Evolutionary conservation across 1,284 basidiomycete species (phyloP), one percentile per base, ranked within the genome.

Genomic region (Pseudozyma sp.): DNA sequence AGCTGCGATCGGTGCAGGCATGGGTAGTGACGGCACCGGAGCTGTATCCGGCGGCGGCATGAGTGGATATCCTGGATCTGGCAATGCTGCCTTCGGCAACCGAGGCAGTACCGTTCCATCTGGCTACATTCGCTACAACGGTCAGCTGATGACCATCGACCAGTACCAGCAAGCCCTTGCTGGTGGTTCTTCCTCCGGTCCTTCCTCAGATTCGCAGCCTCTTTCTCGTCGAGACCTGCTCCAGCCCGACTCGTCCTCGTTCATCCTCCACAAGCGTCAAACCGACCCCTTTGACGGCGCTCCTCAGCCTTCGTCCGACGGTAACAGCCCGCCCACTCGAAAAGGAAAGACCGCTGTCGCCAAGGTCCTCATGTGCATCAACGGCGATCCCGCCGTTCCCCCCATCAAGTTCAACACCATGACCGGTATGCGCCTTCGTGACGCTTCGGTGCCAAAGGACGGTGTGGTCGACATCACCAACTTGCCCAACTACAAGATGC

Each of bases 361-460:
- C 43, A 63, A 72, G 34, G 40, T 72, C 8, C 64, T 72, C 37
- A 67, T 73, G 56, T 73, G 70, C 54, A 63, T 73, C 65, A 73
- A 68, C 33, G 70, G 70, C 44, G 70, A 73, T 24, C 60, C 61
- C 19, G 56, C 31, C 19, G 54, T 68, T 0, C 43, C 48, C 3
- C 54, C 70, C 5, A 68, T 73, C 70, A 68, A 64, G 33, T 73
- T 73, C 65, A 37, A 68, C 56, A 73, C 70, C 9, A 61, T 64
- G 50, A 68, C 65, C 14, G 70, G 65, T 5, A 14, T 73, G 3
- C 65, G 65, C 40, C 57, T 73, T 44, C 64, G 60, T n/a, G 70
- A 68, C 10, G 50, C 40, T n/a, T 39, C 44, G 0, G 44, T 39
- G 10, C 49, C 34, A 10, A 42, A 49, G 35, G 61, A 68, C 29